Conservation (phyloP, 73 alveolate genomes). For the Paramecium sexaurelia region DNA sequence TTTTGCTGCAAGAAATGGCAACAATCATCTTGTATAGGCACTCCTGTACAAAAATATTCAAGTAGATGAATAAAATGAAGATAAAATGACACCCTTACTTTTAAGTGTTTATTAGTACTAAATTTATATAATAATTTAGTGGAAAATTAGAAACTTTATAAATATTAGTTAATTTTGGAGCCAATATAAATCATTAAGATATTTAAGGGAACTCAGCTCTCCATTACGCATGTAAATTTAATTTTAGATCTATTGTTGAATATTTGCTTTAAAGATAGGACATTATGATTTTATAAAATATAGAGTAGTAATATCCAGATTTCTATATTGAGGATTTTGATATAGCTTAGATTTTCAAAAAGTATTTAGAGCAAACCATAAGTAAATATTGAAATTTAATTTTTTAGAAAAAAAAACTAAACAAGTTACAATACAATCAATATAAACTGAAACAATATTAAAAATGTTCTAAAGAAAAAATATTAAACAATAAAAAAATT, state of each 20-base stretch:
- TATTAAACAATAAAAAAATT: background rate
- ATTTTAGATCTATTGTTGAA: background rate
- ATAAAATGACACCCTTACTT: background rate
- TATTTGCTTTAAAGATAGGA: background rate
- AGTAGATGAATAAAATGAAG: background rate
- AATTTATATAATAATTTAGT: background rate
- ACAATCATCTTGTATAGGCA: background rate
- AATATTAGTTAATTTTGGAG: conserved; percentile 1
- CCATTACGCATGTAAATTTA: conserved; percentile 2
- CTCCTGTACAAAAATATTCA: background rate
- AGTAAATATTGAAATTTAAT: background rate
- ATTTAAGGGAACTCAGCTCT: background rate
- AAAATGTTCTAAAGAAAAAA: background rate
- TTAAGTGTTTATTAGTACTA: background rate
- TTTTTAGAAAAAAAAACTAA: background rate
- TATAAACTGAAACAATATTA: background rate
- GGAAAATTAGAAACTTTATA: background rate
- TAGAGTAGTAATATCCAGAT: background rate
- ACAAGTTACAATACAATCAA: background rate
- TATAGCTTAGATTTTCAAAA: background rate
- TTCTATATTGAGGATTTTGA: background rate
- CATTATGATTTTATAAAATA: background rate
- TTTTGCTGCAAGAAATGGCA: conserved; percentile 12
- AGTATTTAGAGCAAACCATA: background rate
- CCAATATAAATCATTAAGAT: conserved; percentile 3